These are phyloP conservation scores for Kwoniella mangroviensis DNA, from an alignment of 768 basidiomycete species.

Conservation along the genomic window DNA sequence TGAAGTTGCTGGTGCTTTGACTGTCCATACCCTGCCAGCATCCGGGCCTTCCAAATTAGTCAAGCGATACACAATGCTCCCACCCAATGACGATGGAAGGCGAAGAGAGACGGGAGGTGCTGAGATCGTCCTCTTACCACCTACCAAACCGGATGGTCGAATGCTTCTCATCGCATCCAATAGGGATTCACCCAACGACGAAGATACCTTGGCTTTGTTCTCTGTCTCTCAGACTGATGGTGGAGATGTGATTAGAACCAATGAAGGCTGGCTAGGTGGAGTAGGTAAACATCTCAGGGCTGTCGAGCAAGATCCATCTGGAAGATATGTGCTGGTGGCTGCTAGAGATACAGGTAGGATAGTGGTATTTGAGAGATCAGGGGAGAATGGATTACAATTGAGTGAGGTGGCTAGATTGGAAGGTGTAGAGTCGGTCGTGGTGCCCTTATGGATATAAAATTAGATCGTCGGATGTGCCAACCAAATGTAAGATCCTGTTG, in stretches of 20 bases:
- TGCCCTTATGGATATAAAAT: conserved; percentile 34
- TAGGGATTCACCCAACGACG: conserved; percentile 34
- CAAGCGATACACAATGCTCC: conserved; percentile 31
- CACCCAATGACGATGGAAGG: conserved; percentile 23
- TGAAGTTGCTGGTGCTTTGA: conserved; percentile 36
- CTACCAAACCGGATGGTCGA: conserved; percentile 15
- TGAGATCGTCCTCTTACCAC: conserved; percentile 35
- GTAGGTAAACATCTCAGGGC: conserved; percentile 33
- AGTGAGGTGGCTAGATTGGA: conserved; percentile 34
- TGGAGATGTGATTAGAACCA: conserved; percentile 13
- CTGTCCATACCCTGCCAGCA: conserved; percentile 25
- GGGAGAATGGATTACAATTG: conserved; percentile 26
- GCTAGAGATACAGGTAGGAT: conserved; percentile 36
- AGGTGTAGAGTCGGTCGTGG: conserved; percentile 22
- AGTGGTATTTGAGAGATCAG: conserved; percentile 27
- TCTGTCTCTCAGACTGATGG: conserved; percentile 27
- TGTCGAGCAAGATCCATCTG: conserved; percentile 21
- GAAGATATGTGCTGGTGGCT: conserved; percentile 29
- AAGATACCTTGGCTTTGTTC: conserved; percentile 38
- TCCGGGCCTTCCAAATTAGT: conserved; percentile 16
- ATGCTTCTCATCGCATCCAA: conserved; percentile 39
- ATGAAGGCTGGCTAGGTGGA: conserved; percentile 18
- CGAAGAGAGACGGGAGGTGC: conserved; percentile 22
- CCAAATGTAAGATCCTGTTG: no score
- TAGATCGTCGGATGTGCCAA: no score